Conservation (phyloP, 164 flowering plant genomes). For the Liquidambar formosana region DNA sequence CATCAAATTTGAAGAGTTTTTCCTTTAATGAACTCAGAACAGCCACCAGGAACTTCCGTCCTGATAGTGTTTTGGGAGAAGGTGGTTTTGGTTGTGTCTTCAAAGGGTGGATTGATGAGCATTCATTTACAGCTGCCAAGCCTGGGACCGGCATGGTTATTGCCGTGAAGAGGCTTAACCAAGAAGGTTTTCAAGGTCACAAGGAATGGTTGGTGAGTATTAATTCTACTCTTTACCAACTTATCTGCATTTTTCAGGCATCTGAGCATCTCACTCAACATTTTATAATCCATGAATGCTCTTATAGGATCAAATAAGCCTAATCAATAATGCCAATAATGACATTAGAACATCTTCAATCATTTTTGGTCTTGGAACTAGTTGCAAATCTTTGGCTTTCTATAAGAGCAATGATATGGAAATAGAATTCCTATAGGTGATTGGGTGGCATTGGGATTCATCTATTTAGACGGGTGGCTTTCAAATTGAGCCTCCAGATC, state of each 20-base stretch:
- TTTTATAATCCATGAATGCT: too few relatives aligned
- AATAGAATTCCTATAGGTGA: too few relatives aligned
- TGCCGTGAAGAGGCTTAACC: slow-evolving; percentile 79
- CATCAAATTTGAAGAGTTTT: slow-evolving; percentile 64
- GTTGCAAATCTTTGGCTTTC: too few relatives aligned
- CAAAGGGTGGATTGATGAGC: slow-evolving; percentile 85
- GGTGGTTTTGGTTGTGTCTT: slow-evolving; percentile 91
- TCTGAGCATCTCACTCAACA: too few relatives aligned
- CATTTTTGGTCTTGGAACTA: too few relatives aligned
- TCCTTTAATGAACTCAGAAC: slow-evolving; percentile 54
- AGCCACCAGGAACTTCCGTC: slow-evolving; percentile 84
- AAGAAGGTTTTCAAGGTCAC: slow-evolving; percentile 79
- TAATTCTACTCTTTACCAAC: neutral
- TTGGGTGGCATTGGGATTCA: too few relatives aligned
- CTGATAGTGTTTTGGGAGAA: slow-evolving; percentile 88
- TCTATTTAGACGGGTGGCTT: too few relatives aligned
- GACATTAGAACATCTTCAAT: too few relatives aligned
- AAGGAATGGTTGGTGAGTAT: slow-evolving; percentile 83
- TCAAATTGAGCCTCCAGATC: too few relatives aligned
- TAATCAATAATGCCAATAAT: too few relatives aligned
- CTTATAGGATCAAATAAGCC: too few relatives aligned
- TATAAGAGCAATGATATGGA: too few relatives aligned
- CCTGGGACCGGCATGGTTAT: slow-evolving; percentile 76
- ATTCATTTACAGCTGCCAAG: slow-evolving; percentile 51
- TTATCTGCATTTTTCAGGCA: neutral